phyloP scores from a whole-genome alignment of 2,329 filamentous ascomycete species.

The Microsporum ferrugineum region DNA sequence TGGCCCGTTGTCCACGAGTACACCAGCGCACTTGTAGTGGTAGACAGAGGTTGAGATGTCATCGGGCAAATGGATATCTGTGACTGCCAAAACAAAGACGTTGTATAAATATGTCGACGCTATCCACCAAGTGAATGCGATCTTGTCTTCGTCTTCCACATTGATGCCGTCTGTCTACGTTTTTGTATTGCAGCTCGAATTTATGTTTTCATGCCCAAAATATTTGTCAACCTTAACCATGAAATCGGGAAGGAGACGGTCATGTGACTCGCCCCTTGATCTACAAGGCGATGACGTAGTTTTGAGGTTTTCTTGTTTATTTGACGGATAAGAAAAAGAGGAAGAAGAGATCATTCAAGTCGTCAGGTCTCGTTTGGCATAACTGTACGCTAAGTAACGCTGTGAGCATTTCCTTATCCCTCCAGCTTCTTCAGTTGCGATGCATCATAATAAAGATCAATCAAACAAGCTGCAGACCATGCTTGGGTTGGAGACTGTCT shows the following conservation, averaged over 20 bases:
- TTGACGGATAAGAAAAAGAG: no score
- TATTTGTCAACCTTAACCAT: neutral
- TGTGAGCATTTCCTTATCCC: neutral
- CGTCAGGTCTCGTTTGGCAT: neutral
- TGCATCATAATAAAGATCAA: constrained; percentile 93
- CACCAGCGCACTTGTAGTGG: constrained; percentile 13
- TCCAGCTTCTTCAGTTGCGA: constrained; percentile 6
- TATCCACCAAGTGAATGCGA: neutral
- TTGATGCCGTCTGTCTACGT: neutral
- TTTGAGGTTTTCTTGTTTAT: neutral
- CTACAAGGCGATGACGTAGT: neutral
- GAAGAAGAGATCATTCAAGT: no score
- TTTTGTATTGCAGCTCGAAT: neutral
- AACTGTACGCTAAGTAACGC: neutral
- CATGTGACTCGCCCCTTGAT: neutral
- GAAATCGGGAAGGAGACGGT: neutral
- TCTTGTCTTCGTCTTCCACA: neutral
- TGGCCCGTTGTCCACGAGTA: constrained; percentile 8
- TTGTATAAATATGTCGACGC: neutral
- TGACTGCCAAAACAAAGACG: neutral
- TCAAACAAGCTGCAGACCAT: constrained; percentile 88
- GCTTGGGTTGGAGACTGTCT: constrained; percentile 79
- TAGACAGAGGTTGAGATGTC: constrained; percentile 9
- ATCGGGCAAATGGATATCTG: constrained; percentile 3
- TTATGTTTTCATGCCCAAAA: neutral